Conservation (phyloP, 208 protist species). For the Novymonas esmeraldas region DNA sequence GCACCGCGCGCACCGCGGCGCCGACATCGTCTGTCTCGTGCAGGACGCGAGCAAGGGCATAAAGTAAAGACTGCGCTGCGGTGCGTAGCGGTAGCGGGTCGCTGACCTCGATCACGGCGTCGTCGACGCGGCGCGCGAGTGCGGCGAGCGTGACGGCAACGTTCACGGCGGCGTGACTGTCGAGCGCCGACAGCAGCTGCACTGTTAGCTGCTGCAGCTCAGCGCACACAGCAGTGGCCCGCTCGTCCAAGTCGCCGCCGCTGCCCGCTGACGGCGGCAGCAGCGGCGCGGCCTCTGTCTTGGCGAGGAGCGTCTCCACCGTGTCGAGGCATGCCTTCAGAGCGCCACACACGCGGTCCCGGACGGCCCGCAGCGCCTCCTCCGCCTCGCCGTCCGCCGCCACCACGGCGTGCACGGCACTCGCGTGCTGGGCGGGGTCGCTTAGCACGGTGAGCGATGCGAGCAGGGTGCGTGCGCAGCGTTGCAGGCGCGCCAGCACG, state of each 20-base stretch:
- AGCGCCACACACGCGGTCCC: not conserved
- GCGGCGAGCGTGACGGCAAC: constrained; percentile 45
- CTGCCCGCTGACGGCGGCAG: not conserved
- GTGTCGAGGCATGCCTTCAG: constrained; percentile 3
- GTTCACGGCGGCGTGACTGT: constrained; percentile 30
- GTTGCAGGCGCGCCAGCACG: constrained; percentile 2
- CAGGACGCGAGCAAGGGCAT: constrained; percentile 44
- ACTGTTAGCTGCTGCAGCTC: constrained; percentile 15
- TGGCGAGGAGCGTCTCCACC: not conserved
- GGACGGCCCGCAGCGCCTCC: constrained; percentile 1
- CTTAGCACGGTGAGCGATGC: not conserved
- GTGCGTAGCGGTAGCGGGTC: constrained; percentile 9
- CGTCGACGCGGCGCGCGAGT: constrained; percentile 51
- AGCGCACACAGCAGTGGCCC: constrained; percentile 3
- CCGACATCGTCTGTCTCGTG: constrained; percentile 46
- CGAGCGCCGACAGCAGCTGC: constrained; percentile 32
- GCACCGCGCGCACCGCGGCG: constrained; percentile 44
- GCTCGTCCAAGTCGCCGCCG: constrained; percentile 1
- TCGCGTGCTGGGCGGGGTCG: not conserved
- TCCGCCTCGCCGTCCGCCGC: not conserved
- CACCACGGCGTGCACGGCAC: not conserved
- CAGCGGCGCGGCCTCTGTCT: not conserved
- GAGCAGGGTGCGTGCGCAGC: not conserved
- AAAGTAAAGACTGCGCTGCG: constrained; percentile 17
- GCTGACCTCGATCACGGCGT: constrained; percentile 27